phyloP scores from a whole-genome alignment of 345 rosid species.

The Raphanus sativus region DNA sequence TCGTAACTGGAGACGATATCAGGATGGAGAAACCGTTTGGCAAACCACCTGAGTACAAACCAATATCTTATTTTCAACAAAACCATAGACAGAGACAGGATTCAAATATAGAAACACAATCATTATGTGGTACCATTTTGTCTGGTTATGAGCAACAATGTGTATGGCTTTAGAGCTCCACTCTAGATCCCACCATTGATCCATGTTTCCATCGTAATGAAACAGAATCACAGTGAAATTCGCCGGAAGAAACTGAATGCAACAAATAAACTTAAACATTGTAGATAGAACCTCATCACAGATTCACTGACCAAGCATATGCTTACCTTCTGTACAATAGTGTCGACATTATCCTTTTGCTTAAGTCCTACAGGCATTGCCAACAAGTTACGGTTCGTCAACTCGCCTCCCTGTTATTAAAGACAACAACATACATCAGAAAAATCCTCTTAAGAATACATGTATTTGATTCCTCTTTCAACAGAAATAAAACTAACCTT shows the following conservation, averaged over 20 bases:
- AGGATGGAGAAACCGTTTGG: slow-evolving; percentile 95
- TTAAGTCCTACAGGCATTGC: slow-evolving; percentile 93
- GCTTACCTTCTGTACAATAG: slow-evolving; percentile 71
- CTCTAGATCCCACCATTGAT: slow-evolving; percentile 78
- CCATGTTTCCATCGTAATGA: slow-evolving; percentile 89
- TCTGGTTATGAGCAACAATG: slow-evolving; percentile 90
- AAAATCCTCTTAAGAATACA: too few relatives aligned
- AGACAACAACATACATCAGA: background rate
- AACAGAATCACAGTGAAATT: slow-evolving; percentile 86
- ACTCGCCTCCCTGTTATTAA: slow-evolving; percentile 42
- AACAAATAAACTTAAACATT: background rate
- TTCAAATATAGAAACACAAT: background rate
- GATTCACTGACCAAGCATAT: background rate
- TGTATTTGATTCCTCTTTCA: too few relatives aligned
- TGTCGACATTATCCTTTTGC: slow-evolving; percentile 74
- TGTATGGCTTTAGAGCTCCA: slow-evolving; percentile 83
- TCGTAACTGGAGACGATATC: slow-evolving; percentile 76
- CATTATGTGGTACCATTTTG: slow-evolving; percentile 62
- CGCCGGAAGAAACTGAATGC: slow-evolving; percentile 86
- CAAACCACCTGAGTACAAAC: slow-evolving; percentile 85
- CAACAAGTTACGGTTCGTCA: slow-evolving; percentile 56
- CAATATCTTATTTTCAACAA: background rate
- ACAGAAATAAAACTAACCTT: slow-evolving; percentile 49
- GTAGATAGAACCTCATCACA: too few relatives aligned
- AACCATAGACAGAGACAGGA: background rate